Conservation (phyloP, 495 filamentous ascomycete species). For the Daldinia concentrica region DNA sequence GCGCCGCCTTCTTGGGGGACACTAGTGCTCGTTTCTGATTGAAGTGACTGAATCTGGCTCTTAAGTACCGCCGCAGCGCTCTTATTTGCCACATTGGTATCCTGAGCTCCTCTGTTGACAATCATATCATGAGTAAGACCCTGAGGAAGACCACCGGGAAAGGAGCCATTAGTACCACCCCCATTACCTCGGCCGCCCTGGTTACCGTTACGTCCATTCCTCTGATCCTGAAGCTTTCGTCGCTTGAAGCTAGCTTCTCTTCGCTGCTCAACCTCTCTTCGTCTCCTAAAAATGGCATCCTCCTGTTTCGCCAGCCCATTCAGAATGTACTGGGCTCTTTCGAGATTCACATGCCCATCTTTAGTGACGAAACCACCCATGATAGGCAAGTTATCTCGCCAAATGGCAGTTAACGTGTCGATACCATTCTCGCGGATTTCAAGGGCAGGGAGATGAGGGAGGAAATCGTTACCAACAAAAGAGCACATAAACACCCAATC, state of each 20-base stretch:
- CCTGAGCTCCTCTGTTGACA: slow-evolving; percentile 77
- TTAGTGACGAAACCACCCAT: slow-evolving; percentile 97
- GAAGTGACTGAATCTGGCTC: slow-evolving; percentile 72
- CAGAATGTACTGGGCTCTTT: slow-evolving; percentile 87
- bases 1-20: slow-evolving; percentile 31
- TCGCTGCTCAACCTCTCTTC: slow-evolving; percentile 83
- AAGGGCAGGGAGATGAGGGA: slow-evolving; percentile 94
- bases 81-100: slow-evolving; percentile 89
- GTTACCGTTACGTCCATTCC: slow-evolving; percentile 53
- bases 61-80: slow-evolving; percentile 92
- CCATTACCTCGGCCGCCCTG: slow-evolving; percentile 60
- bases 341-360: slow-evolving; percentile 90
- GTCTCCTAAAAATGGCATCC: slow-evolving; percentile 88
- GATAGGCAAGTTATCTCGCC: slow-evolving; percentile 87
- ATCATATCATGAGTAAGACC: slow-evolving; percentile 86
- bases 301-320: slow-evolving; percentile 92
- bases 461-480: slow-evolving; percentile 99
- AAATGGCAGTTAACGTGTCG: slow-evolving; percentile 93
- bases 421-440: slow-evolving; percentile 98
- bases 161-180: slow-evolving; percentile 11
- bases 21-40: slow-evolving; percentile 42
- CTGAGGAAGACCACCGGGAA: slow-evolving; percentile 58
- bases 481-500: slow-evolving; percentile 99
- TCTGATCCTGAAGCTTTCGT: slow-evolving; percentile 74
- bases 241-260: slow-evolving; percentile 79